Evolutionary conservation across 441 rosid species (phyloP), one percentile per base, ranked within the genome.

Genomic region (Adansonia rubrostipa): DNA sequence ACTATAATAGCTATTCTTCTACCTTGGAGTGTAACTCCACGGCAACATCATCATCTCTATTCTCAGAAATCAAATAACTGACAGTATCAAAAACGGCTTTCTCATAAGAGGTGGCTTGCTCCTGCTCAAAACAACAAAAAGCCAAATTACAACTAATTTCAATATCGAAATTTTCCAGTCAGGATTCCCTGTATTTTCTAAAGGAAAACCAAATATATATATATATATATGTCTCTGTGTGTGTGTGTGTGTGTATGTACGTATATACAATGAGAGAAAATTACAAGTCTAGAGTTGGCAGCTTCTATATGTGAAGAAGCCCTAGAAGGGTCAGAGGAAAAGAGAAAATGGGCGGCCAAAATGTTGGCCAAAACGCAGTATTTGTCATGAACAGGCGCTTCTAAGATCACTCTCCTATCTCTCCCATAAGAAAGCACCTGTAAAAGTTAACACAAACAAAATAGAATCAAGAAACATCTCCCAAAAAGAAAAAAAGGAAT

Each of bases 341-440:
- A 86, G 74, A 92, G 86, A 81, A 79, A 89, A 77, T 89, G 90
- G 80, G 98, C 97, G 75, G 92, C 97, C 87, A 93, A 85, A 74
- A 90, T 81, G 74, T 93, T 92, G 65, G 88, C 98, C 80, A 93
- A 84, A 24, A 92, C 96, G 76, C 96, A 95, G 48, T 86, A 89
- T 71, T 85, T 86, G 77, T 93, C 98, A 72, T 75, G 81, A 44
- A 72, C 13, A 67, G 88, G 86, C 3, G 98, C 98, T 53, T 91
- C 88, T 33, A 93, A 82, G 72, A 91, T 91, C 88, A 92, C 90
- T 68, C 78, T 83, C 84, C 89, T 82, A 4, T 85, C 76, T 84
- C 90, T 90, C 36, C 99, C 97, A 80, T 86, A 88, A 74, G 86
- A 85, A 78, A 96, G 86, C 64, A 89, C 93, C 99, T 93, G 86